Conservation (phyloP, 2,329 filamentous ascomycete species). For the Monilinia fructicola region DNA sequence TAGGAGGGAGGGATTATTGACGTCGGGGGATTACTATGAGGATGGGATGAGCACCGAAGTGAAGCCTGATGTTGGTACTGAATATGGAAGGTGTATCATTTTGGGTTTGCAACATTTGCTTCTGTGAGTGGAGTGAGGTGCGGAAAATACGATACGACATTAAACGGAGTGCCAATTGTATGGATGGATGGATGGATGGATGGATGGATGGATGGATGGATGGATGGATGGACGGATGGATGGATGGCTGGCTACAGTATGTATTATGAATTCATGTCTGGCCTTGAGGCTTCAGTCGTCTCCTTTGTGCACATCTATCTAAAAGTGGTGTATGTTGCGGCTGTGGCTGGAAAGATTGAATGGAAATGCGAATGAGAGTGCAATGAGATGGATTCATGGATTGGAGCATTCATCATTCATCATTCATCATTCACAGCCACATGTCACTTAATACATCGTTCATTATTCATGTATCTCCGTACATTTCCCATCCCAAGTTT, state of each 20-base stretch:
- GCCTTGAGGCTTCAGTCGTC: neutral
- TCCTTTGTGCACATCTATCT: neutral
- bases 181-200: too few species aligned
- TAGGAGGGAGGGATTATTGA: conserved; percentile 8
- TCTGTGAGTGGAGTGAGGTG: neutral
- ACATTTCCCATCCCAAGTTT: too few species aligned
- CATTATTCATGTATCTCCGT: too few species aligned
- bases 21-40: neutral
- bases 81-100: conserved; percentile 16
- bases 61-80: neutral
- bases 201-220: too few species aligned
- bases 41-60: neutral
- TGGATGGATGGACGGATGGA: too few species aligned
- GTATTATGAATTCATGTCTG: too few species aligned
- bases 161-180: neutral
- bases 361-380: neutral
- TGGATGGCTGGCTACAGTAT: too few species aligned
- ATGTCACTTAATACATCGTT: neutral
- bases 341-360: neutral
- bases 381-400: neutral
- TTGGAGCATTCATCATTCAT: neutral
- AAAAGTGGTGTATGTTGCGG: conserved; percentile 7
- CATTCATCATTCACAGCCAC: neutral
- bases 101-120: conserved; percentile 4
- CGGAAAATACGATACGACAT: conserved; percentile 6